Evolutionary conservation across 2,329 filamentous ascomycete species (phyloP), one percentile per base, ranked within the genome.

Genomic region (Ophiostoma sp.): DNA sequence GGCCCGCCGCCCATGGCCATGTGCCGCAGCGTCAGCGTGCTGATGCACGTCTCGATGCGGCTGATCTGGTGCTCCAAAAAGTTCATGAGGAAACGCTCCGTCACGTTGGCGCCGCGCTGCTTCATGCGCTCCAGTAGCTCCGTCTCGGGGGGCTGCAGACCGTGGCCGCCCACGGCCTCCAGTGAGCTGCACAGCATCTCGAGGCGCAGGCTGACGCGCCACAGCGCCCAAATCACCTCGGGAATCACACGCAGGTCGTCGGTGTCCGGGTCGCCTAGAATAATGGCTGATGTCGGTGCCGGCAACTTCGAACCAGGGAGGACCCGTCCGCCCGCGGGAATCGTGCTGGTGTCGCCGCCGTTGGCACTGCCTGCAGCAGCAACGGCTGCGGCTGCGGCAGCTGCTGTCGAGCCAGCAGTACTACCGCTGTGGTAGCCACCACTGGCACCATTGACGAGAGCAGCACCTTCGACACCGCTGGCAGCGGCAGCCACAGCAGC

Each of bases 11-110:
- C 93, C 45, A 88, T 87, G 77, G 93, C 89, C 81, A 97, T 88
- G 81, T 97, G 92, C 68, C 95, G 91, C 78, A 97, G 85, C 15
- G 90, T 85, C 69, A 98, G 87, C 0, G 93, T 94, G 42, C 92
- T 92, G 77, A 95, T 88, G 79, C 93, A 96, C 70, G 93, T 91
- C 94, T 99, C 96, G 80, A 99, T 97, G 79, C 96, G 90, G 80
- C 93, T 95, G 77, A 99, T 92, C 86, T 98, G 94, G 80, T 98
- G 95, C 80, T 97, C 95, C 81, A 98, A 88, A 79, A 99, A 94
- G 79, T 93, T 94, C 72, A 97, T 83, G 82, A 98, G 84, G 82
- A 97, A 95, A 71, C 89, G 87, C 85, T 98, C 96, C 36, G 95
- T 94, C 71, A 98, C 89, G 80, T 98, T 94, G 12, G 93, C 94